These are phyloP conservation scores for Pichia heedii DNA, from an alignment of 805 yeast genomes.

Conservation along the genomic window DNA sequence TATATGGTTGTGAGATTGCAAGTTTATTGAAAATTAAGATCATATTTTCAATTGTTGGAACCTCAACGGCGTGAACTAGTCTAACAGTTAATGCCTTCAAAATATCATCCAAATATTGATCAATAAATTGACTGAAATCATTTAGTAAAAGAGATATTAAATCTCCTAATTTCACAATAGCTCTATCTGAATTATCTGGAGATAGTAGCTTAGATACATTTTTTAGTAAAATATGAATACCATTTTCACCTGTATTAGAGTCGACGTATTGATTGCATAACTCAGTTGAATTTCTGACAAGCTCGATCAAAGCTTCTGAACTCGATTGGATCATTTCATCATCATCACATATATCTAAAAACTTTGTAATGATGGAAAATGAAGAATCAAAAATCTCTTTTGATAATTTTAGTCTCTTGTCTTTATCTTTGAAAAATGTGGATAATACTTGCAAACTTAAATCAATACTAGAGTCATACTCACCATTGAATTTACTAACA, in stretches of 20 bases:
- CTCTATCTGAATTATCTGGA: slow-evolving; percentile 67
- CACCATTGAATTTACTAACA: slow-evolving; percentile 29
- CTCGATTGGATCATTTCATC: slow-evolving; percentile 71
- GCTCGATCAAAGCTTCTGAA: slow-evolving; percentile 60
- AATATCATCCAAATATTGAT: slow-evolving; percentile 44
- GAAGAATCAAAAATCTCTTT: slow-evolving; percentile 30
- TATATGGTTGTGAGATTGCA: slow-evolving; percentile 50
- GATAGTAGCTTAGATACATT: slow-evolving; percentile 63
- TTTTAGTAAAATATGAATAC: slow-evolving; percentile 48
- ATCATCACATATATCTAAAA: slow-evolving; percentile 46
- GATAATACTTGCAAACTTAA: slow-evolving; percentile 50
- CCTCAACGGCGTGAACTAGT: slow-evolving; percentile 55
- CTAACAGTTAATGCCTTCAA: slow-evolving; percentile 65
- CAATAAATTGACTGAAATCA: slow-evolving; percentile 30
- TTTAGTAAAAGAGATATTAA: slow-evolving; percentile 23
- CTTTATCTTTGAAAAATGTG: slow-evolving; percentile 37
- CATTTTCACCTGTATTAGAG: slow-evolving; percentile 33
- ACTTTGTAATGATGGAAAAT: slow-evolving; percentile 35
- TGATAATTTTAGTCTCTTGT: slow-evolving; percentile 13
- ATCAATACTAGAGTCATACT: slow-evolving; percentile 52
- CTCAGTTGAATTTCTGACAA: slow-evolving; percentile 37
- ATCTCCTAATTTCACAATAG: slow-evolving; percentile 71
- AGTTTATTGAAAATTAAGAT: slow-evolving; percentile 68
- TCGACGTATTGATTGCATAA: slow-evolving; percentile 26
- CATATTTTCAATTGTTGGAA: slow-evolving; percentile 69